Evolutionary conservation across 2,329 filamentous ascomycete genomes (phyloP), one percentile per base, ranked within the genome.

Genomic region (Arthrobotrys megalospora): DNA sequence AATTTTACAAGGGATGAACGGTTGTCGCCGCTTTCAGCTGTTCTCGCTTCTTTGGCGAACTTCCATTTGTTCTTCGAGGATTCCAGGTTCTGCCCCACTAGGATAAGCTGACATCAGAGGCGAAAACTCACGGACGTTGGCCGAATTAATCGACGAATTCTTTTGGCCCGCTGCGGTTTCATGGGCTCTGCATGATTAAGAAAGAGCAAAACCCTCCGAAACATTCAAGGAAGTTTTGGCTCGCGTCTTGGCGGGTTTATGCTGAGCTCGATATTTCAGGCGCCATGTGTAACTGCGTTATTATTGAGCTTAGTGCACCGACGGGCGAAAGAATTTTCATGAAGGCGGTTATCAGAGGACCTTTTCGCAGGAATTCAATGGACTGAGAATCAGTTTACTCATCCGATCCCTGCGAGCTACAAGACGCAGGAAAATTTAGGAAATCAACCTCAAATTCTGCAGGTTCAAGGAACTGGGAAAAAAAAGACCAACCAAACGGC

Each of bases 91-190:
- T 11, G 50, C 16, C n/a, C 45, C 34, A 45, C 48, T 6, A 43
- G n/a, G 36, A 70, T 67, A 70, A 71, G 66, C 73, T 77, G 73
- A 77, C 66, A 69, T 76, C 55, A 69, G 52, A 64, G 24, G 48
- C 71, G 53, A 53, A 76, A 45, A 19, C 14, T 21, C 36, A 28
- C 71, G 55, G 68, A 53, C 24, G 7, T 58, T 41, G 24, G 47
- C 68, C 24, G 28, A 58, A 19, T 24, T 11, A 11, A 12, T 28
- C 16, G 11, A 28, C 14, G 34, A 43, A 28, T 11, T 58, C 5
- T n/a, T 45, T 45, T 45, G 41, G 11, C 10, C 19, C 16, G 8
- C 38, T 43, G 53, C 52, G 24, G 66, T 66, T 71, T 77, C 50
- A 77, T 38, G 19, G 12, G 14, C 21, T 24, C 28, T 52, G 19